These are phyloP conservation scores for Chaetoceros muelleri DNA, from an alignment of 108 stramenopile genomes.

Conservation along the genomic window DNA sequence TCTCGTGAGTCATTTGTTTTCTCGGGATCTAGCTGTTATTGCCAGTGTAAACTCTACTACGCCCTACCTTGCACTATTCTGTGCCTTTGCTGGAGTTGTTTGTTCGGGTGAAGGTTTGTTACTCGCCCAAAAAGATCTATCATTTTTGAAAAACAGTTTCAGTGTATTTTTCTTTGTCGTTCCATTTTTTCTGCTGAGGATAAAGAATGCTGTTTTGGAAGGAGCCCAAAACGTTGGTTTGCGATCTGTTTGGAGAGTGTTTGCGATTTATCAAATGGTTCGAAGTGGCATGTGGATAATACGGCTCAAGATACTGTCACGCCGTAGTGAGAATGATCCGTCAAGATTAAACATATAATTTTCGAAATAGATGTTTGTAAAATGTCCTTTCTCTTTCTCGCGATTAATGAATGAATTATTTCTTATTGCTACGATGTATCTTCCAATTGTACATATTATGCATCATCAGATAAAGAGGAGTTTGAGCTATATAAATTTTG, in stretches of 20 bases:
- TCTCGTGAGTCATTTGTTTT: slow-evolving; percentile 47
- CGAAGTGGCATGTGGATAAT: slow-evolving; percentile 23
- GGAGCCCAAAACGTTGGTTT: slow-evolving; percentile 36
- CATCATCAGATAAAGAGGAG: no score
- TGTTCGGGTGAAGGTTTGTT: slow-evolving; percentile 62
- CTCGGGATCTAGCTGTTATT: slow-evolving; percentile 52
- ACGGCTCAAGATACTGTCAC: slow-evolving; percentile 10
- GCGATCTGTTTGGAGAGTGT: slow-evolving; percentile 58
- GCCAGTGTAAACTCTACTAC: slow-evolving; percentile 43
- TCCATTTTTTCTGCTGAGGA: slow-evolving; percentile 60
- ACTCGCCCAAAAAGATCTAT: slow-evolving; percentile 70
- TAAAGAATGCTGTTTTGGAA: slow-evolving; percentile 46
- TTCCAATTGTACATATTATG: no score
- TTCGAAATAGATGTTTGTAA: no score
- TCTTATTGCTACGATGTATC: no score
- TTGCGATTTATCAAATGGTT: slow-evolving; percentile 55
- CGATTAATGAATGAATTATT: no score
- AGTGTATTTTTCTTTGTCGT: slow-evolving; percentile 52
- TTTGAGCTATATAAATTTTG: no score
- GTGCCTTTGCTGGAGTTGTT: slow-evolving; percentile 48
- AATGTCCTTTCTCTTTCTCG: no score
- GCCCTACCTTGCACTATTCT: slow-evolving; percentile 43
- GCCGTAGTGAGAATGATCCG: no score
- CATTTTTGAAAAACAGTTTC: slow-evolving; percentile 60
- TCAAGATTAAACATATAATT: no score